Evolutionary conservation across 352 stramenopile species (phyloP).

Genomic region (Phytophthora citrophthora): DNA sequence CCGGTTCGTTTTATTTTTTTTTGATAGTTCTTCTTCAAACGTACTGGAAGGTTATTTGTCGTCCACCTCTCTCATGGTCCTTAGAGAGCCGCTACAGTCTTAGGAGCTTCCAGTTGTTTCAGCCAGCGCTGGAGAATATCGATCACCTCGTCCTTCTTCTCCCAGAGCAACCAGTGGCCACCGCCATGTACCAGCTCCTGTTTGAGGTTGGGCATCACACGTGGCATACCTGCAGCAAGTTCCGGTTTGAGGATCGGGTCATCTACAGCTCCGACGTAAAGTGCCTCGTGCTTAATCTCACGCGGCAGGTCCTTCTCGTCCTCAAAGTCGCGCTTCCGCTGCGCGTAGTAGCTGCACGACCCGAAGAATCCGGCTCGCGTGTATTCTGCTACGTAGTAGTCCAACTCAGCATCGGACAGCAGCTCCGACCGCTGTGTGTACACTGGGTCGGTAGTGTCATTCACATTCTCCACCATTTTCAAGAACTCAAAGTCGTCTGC

Average conservation of each 20-base stretch:
- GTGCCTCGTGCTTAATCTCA: conserved; percentile 45
- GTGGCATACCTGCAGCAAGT: conserved; percentile 57
- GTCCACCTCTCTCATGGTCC: neutral
- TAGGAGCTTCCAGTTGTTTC: conserved; percentile 16
- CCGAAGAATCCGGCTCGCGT: conserved; percentile 53
- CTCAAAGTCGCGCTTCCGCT: conserved; percentile 61
- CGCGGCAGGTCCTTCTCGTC: conserved; percentile 44
- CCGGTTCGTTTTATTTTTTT: too few species aligned
- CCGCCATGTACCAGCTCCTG: conserved; percentile 52
- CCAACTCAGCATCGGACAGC: conserved; percentile 53
- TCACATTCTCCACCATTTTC: conserved; percentile 39
- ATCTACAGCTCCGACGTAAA: conserved; percentile 69
- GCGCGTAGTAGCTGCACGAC: conserved; percentile 61
- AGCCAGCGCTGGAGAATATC: conserved; percentile 42
- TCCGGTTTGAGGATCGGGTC: conserved; percentile 59
- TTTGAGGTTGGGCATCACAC: conserved; percentile 54
- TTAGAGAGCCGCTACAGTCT: conserved; percentile 16
- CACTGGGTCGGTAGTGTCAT: conserved; percentile 32
- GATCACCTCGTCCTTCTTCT: conserved; percentile 54
- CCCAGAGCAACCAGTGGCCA: conserved; percentile 67
- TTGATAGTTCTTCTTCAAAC: too few species aligned
- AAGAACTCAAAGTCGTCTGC: conserved; percentile 36
- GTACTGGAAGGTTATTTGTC: too few species aligned
- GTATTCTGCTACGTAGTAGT: conserved; percentile 64
- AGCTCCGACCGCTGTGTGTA: conserved; percentile 48